Evolutionary conservation across 495 filamentous ascomycete genomes (phyloP), one percentile per base, ranked within the genome.

Genomic region (Aspergillus funiculosus): DNA sequence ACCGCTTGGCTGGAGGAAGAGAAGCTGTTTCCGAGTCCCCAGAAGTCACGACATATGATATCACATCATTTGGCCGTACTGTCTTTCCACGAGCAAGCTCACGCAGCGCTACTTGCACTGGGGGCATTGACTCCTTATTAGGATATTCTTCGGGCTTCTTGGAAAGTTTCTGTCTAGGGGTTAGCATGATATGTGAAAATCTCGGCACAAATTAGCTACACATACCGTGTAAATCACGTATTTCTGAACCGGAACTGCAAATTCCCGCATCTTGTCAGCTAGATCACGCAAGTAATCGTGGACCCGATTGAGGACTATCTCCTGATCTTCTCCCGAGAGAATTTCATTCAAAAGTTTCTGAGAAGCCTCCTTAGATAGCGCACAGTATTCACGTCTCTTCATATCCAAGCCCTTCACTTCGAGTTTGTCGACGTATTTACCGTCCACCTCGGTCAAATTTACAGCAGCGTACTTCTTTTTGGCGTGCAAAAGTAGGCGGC

Each of bases 401-500:
- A 98, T 97, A 62, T 98, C 92, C 29, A 98, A 75, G 67, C 92
- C 92, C 69, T 98, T 98, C 60, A 98, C 90, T 60, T 98, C 92
- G 63, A 96, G 82, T 64, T 92, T 94, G 55, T 95, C 92, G 34
- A 90, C 71, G 48, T 79, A 91, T 61, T 94, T 94, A 53, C 91
- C 92, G 55, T 91, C 83, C 14, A 85, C 68, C 58, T 95, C 86
- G 13, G 90, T 79, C 62, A 95, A 80, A 61, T 95, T 97, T 66
- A 97, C 86, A 29, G 92, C 92, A 10, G 92, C 92, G 61, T 98
- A 98, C 74, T 98, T 98, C 76, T 98, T 98, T 75, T 98, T 98
- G 28, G 94, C 91, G 63, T 96, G 92, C 26, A 98, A 72, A 22
- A 98, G 70, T 35, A 98, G 81, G 36, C 92, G 81, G 47, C 91